phyloP scores from a whole-genome alignment of 2,329 filamentous ascomycete genomes.

The Cladorrhinum sp. region DNA sequence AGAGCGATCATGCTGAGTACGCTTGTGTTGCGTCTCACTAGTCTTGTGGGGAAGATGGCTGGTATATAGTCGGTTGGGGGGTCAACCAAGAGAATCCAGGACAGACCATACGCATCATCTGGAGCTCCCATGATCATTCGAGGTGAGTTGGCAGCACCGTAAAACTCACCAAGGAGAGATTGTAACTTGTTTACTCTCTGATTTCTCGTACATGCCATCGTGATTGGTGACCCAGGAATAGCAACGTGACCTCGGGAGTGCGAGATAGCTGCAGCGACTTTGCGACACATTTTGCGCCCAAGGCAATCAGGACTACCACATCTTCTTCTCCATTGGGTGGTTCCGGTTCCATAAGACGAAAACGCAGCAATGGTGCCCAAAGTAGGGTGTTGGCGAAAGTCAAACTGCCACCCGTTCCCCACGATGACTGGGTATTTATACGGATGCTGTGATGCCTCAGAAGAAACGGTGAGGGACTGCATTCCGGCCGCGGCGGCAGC shows the following conservation, averaged over 20 bases:
- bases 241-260: background rate
- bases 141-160: too few species aligned
- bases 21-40: background rate
- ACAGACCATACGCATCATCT: background rate
- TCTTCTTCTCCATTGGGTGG: background rate
- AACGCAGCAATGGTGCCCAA: background rate
- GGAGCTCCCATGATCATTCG: background rate
- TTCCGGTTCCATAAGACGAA: background rate
- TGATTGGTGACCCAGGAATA: background rate
- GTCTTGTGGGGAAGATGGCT: background rate
- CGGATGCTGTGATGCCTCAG: background rate
- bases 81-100: background rate
- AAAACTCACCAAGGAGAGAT: too few species aligned
- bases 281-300: background rate
- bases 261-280: background rate
- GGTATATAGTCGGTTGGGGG: background rate
- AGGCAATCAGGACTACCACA: background rate
- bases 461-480: background rate
- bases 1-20: background rate
- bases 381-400: conserved; percentile 3
- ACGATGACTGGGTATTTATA: background rate
- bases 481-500: background rate
- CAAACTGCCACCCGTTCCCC: background rate
- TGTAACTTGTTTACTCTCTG: background rate
- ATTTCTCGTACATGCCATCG: background rate